Conservation (phyloP, 2,329 filamentous ascomycete species). For the Trichoderma atroviride region DNA sequence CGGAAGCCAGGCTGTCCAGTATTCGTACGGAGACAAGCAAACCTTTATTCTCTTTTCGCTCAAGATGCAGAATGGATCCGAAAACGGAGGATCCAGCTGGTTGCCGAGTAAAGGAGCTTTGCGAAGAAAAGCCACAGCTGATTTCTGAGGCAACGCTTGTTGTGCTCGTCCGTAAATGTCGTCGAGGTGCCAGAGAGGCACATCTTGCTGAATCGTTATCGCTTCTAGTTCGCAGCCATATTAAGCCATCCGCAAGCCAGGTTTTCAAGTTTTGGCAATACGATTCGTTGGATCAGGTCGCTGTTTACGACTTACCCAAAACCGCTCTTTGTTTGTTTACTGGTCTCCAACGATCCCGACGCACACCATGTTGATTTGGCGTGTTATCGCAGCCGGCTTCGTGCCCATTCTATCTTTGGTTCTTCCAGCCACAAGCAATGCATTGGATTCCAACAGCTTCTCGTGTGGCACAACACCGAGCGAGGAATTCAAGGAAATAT, state of each 20-base stretch:
- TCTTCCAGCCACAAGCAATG: background rate
- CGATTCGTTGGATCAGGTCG: background rate
- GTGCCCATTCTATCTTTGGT: background rate
- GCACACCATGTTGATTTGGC: background rate
- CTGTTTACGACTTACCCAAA: background rate
- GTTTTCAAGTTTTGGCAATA: too few relatives aligned
- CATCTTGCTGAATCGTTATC: background rate
- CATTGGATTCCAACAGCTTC: background rate
- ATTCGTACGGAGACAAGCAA: too few relatives aligned
- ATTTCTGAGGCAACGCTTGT: background rate
- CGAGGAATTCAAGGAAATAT: background rate
- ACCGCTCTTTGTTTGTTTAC: background rate
- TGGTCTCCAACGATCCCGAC: background rate
- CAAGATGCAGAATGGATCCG: background rate
- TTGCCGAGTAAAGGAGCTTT: background rate
- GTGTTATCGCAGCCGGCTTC: background rate
- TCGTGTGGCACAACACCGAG: background rate
- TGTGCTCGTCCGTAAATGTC: background rate
- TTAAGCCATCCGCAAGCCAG: background rate
- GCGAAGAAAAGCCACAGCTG: background rate
- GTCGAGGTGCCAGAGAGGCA: background rate
- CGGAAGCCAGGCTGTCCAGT: background rate
- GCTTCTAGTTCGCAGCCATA: background rate
- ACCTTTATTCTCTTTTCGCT: background rate
- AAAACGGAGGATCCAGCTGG: background rate